Conservation (phyloP, 257 asterid genomes). For the Nemophila menziesii region DNA sequence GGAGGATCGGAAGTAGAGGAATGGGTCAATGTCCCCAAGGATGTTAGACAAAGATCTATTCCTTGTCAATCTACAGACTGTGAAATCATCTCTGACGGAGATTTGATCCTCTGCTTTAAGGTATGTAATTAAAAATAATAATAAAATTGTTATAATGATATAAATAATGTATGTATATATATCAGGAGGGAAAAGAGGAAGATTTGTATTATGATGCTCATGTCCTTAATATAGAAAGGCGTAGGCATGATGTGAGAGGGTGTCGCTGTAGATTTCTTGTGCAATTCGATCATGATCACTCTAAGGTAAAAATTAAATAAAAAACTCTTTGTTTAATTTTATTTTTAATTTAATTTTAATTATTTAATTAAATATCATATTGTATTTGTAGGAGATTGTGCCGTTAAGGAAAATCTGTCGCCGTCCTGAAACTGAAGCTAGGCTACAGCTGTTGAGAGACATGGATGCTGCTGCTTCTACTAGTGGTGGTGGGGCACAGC, state of each 20-base stretch:
- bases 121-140: slow-evolving; percentile 23
- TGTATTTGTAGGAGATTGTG: no score
- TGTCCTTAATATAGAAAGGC: slow-evolving; percentile 87
- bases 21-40: slow-evolving; percentile 77
- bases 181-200: slow-evolving; percentile 98
- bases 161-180: no score
- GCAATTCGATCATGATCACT: slow-evolving; percentile 87
- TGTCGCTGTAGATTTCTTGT: slow-evolving; percentile 97
- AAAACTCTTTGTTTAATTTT: no score
- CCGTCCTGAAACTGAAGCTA: no score
- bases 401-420: no score
- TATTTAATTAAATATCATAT: no score
- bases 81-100: slow-evolving; percentile 68
- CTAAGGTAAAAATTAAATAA: no score
- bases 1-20: slow-evolving; percentile 99
- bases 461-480: no score
- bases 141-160: no score
- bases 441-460: no score
- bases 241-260: slow-evolving; percentile 93
- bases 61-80: slow-evolving; percentile 97
- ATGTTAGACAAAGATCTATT: slow-evolving; percentile 85
- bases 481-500: no score
- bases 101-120: slow-evolving; percentile 95
- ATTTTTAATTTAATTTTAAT: no score
- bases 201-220: slow-evolving; percentile 98